Base-by-base conservation (phyloP, 2,329 filamentous ascomycete genomes). In the Cytospora mali region DNA sequence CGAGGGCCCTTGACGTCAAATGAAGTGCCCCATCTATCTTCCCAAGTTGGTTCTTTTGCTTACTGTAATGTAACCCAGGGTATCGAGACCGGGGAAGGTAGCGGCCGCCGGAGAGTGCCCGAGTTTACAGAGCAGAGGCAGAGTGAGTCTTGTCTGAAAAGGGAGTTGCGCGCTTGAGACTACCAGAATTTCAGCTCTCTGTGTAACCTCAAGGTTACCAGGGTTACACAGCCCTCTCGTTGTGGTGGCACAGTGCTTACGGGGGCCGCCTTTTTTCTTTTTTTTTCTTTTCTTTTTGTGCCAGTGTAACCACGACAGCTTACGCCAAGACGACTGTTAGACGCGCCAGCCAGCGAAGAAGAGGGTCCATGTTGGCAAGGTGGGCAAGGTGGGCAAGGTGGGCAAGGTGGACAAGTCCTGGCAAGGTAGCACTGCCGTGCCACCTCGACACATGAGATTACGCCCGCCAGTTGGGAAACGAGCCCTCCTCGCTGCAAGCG, bases 221-320 rank as follows among this genome's bases (percentile, higher is more conserved):
- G 21, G 16, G 58, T 60, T 55, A 55, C 58, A 60, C 58, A 60
- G 50, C 58, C 58, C 50, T 53, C 51, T 28, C 31, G 42, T 39
- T 31, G 35, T n/a, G 57, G 57, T 60, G 57, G 57, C 57, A 60
- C 57, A 60, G 57, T 54, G 57, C 57, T 60, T 35, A 60, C 58
- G 35, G 58, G 58, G 58, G 49, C 58, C 58, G 54, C 50, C 28
- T 6, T n/a, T n/a, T n/a, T n/a, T n/a, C n/a, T n/a, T n/a, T n/a
- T n/a, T n/a, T n/a, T n/a, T n/a, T n/a, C n/a, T n/a, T n/a, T n/a
- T n/a, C n/a, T n/a, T n/a, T 39, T 39, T 39, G 7, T 39, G 35
- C 35, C 46, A 54, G 58, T 60, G 58, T 60, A 31, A 60, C 58
- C 56, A 60, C 25, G 31, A 54, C 51, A 33, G 27, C 35, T 48